Base-by-base conservation (phyloP, 257 asterid species). In the Galeopsis tetrahit region DNA sequence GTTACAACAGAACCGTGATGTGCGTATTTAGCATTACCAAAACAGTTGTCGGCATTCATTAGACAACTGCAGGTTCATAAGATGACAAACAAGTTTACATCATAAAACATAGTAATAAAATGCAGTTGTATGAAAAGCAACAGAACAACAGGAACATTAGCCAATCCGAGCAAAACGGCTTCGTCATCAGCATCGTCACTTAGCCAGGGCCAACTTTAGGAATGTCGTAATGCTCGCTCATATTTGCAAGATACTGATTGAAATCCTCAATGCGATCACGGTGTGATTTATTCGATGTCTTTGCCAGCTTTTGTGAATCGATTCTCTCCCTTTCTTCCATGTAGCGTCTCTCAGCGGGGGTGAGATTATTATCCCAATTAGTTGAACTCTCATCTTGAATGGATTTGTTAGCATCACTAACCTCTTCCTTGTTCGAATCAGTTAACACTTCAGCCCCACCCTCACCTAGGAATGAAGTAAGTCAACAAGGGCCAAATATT, bases 201-300 rank as follows among this genome's bases (percentile, higher is more conserved):
- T 79, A 94, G 75, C 98, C 98, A 1, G 97, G 97, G 33, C 97
- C 98, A 34, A 91, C 98, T 79, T 93, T 93, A 42, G 98, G 97
- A 17, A 93, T 93, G 88, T 93, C 98, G 42, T 89, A 94, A 75
- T 94, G 98, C 91, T 94, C 98, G 1, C 99, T 94, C 97, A 94
- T 89, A 78, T 94, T 91, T 3, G 99, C 99, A 57, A 94, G 90
- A 71, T 94, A 94, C 85, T 91, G 99, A 66, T 94, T 94, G 91
- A 94, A 94, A 77, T 94, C 99, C 83, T 86, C 75, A 17, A 94
- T 91, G n/a, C 97, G 90, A 58, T 91, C 97, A 3, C 99, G 90
- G 81, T 94, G 98, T 10, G 98, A 94, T 75, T 91, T 94, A 70
- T 91, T 73, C 10, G 97, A 85, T 1, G 93, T 91, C 93, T 94